Conservation (phyloP, 768 basidiomycete genomes). For the Erythrobasidium yunnanense region DNA sequence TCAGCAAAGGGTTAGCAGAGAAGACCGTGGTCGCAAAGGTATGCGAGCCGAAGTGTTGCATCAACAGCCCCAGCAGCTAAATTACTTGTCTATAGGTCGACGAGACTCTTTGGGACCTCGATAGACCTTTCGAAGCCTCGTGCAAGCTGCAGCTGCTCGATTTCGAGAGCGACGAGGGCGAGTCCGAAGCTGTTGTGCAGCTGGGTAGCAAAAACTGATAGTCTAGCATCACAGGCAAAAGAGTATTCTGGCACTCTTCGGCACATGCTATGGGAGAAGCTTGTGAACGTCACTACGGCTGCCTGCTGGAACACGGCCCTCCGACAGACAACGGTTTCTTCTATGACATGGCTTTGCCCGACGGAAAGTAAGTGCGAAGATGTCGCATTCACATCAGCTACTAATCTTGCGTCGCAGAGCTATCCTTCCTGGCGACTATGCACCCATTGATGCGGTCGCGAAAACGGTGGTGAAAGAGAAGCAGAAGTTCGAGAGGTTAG, state of each 20-base stretch:
- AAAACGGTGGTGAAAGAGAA: constrained; percentile 87
- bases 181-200: constrained; percentile 1
- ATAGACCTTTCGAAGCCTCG: constrained; percentile 76
- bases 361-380: constrained; percentile 51
- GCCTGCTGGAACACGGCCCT: constrained; percentile 90
- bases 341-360: constrained; percentile 85
- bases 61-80: too few species aligned
- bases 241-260: constrained; percentile 99
- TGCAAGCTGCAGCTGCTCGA: constrained; percentile 73
- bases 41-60: too few species aligned
- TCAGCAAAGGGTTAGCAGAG: constrained; percentile 78
- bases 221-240: constrained; percentile 56
- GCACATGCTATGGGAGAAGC: constrained; percentile 97
- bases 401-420: constrained; percentile 47
- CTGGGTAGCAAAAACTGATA: constrained; percentile 8
- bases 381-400: constrained; percentile 19
- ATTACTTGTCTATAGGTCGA: too few species aligned
- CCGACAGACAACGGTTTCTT: constrained; percentile 98
- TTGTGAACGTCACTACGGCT: constrained; percentile 89
- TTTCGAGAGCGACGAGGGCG: constrained; percentile 84
- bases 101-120: constrained; percentile 74
- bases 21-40: constrained; percentile 88
- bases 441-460: constrained; percentile 72
- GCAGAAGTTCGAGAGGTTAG: constrained; percentile 89
- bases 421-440: constrained; percentile 71